Evolutionary conservation across 225 moss, liverwort and hornwort species (phyloP), one percentile per base, ranked within the genome.

Genomic region (Neckera pumila): DNA sequence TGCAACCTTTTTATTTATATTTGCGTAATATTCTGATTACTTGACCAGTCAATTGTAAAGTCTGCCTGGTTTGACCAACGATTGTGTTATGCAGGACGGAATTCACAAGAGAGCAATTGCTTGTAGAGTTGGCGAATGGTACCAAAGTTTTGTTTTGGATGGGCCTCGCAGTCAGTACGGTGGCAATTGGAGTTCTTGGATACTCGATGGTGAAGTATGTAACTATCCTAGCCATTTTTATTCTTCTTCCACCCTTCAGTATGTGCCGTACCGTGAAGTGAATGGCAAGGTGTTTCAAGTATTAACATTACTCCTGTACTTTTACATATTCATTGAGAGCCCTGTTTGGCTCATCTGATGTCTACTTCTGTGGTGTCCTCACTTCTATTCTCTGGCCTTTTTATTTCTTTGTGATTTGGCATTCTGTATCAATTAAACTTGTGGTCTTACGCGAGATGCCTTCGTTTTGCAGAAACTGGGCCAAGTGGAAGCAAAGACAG

Each of bases 401-500:
- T 67, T 40, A 33, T 30, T 85, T 81, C 42, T 62, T 64, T 77
- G 19, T 64, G 47, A 70, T 91, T 70, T 54, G 85, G 54, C 61
- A 70, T 82, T 85, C 69, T 88, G 65, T 76, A 18, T 82, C 71
- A 38, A 67, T 38, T n/a, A 83, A 66, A 49, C 43, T 74, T 67
- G 57, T 88, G 79, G 12, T 75, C 82, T 90, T 54, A 84, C 51
- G 31, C 66, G 58, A 51, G 38, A 60, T 59, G 34, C 42, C 77
- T 83, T 83, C 80, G 75, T 31, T 73, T 47, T 89, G 86, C 93
- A 97, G 96, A 89, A 96, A 96, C 78, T 97, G 94, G 95, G 88
- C 92, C 36, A 96, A 95, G 84, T 97, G 94, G 94, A 96, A 97
- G 92, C 94, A 94, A 87, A 96, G 97, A 82, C 95, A 93, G 87